Percentiles rank a stretch among this genome's conserved stretches.
phyloP scores from a whole-genome alignment of 2,329 filamentous ascomycete species.

The Helotiales sp. region DNA sequence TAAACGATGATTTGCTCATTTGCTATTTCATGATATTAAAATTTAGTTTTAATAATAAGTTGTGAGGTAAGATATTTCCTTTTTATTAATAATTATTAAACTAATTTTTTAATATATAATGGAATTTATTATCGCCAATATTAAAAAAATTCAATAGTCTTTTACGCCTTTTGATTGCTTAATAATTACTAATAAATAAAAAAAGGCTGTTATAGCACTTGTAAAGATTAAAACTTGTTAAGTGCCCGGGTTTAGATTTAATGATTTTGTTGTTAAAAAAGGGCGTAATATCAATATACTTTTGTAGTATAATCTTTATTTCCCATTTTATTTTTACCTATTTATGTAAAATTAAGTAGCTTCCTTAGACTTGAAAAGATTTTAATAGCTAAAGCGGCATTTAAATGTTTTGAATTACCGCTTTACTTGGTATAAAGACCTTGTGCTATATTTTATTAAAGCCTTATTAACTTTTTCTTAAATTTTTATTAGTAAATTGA shows the following conservation, averaged over 20 bases:
- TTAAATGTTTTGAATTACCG: too few species aligned
- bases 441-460: background rate
- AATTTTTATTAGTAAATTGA: constrained; percentile 14
- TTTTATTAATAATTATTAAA: background rate
- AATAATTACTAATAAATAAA: constrained; percentile 35
- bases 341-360: constrained; percentile 16
- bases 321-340: background rate
- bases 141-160: constrained; percentile 26
- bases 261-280: background rate
- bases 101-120: constrained; percentile 15
- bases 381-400: constrained; percentile 24
- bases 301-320: constrained; percentile 9
- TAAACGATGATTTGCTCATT: background rate
- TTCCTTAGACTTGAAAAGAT: constrained; percentile 23
- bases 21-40: constrained; percentile 18
- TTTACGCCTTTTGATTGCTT: constrained; percentile 19
- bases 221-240: background rate
- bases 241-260: background rate
- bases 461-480: background rate
- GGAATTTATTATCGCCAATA: constrained; percentile 27
- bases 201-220: constrained; percentile 24
- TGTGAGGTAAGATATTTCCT: constrained; percentile 19
- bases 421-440: constrained; percentile 1
- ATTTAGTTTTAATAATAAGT: constrained; percentile 19
- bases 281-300: background rate